These are phyloP conservation scores for Microstegium vimineum DNA, from an alignment of 176 grass and related monocot genomes.

Conservation along the genomic window DNA sequence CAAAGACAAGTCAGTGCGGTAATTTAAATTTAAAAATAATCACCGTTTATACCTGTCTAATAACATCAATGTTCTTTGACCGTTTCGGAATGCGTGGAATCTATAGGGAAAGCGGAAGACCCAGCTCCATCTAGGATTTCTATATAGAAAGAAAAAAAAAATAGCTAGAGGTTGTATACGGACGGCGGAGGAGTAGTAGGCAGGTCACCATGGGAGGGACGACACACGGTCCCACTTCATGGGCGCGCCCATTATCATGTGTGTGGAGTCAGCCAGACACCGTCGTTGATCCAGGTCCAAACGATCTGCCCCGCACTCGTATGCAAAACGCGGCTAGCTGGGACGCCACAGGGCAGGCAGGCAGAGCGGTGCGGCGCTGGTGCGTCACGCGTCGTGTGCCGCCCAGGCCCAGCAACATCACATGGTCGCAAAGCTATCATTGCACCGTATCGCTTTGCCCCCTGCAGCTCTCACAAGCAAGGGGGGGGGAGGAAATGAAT, in stretches of 20 bases:
- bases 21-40: background rate
- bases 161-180: background rate
- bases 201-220: background rate
- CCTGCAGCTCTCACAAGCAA: background rate
- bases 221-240: background rate
- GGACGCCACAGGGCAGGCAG: background rate
- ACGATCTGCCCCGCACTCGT: background rate
- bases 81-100: background rate
- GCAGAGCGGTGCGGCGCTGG: background rate
- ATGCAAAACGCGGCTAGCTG: background rate
- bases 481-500: background rate
- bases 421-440: background rate
- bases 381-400: slow-evolving; percentile 6
- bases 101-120: background rate
- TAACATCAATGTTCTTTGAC: background rate
- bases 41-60: background rate
- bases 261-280: background rate
- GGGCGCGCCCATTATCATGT: background rate
- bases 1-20: background rate
- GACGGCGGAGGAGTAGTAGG: too few species aligned
- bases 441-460: background rate
- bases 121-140: background rate
- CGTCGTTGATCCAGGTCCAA: background rate
- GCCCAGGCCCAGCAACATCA: slow-evolving; percentile 13
- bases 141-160: background rate